Evolutionary conservation across 805 yeast species (phyloP).

Genomic region (Yarrowia sp.): DNA sequence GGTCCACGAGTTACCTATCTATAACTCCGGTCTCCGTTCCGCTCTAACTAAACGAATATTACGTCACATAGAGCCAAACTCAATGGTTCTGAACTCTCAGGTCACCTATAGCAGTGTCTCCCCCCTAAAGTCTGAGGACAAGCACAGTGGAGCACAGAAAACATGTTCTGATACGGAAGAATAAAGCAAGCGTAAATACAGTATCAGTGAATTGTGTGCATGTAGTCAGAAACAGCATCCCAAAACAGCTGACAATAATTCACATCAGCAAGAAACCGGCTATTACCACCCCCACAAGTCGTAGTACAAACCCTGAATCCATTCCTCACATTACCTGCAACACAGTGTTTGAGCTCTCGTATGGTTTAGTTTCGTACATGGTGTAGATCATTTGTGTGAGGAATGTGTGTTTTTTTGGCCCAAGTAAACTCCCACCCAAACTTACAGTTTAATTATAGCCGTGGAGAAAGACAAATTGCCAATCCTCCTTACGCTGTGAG

Average conservation of each 20-base stretch:
- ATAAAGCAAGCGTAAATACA: not conserved
- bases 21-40: too few relatives aligned
- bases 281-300: too few relatives aligned
- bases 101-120: too few relatives aligned
- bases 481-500: not conserved
- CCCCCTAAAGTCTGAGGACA: too few relatives aligned
- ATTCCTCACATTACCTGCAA: not conserved
- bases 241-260: too few relatives aligned
- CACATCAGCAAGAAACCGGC: too few relatives aligned
- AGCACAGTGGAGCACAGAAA: not conserved
- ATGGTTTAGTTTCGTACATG: not conserved
- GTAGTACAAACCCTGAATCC: slow-evolving; percentile 1
- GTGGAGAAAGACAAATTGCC: not conserved
- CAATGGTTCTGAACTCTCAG: not conserved
- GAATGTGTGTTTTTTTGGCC: not conserved
- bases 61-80: slow-evolving; percentile 5
- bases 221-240: too few relatives aligned
- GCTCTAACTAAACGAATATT: not conserved
- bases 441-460: slow-evolving; percentile 13
- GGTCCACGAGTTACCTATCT: too few relatives aligned
- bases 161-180: not conserved
- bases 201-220: too few relatives aligned
- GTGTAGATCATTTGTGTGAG: not conserved
- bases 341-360: not conserved
- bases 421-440: not conserved